Evolutionary conservation across 2,329 filamentous ascomycete species (phyloP).

Genomic region (Fonsecaea nubica): DNA sequence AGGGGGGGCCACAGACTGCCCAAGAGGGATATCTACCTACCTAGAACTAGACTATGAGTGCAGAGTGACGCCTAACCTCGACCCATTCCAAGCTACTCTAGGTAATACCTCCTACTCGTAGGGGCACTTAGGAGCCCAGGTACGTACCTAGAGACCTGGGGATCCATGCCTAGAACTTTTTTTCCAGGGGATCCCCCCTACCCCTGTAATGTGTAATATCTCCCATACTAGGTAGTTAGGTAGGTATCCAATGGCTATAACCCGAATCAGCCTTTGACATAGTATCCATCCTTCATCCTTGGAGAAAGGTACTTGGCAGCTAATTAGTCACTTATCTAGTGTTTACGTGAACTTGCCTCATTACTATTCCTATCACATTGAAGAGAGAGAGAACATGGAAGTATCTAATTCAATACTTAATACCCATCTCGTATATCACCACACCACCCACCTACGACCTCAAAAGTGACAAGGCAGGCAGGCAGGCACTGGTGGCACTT

Average conservation of each 20-base stretch:
- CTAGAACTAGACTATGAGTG: too few relatives aligned
- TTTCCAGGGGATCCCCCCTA: too few relatives aligned
- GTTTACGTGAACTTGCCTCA: slow-evolving; percentile 4
- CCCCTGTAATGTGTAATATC: neutral
- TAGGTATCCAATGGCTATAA: neutral
- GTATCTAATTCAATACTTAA: too few relatives aligned
- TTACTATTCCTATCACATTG: neutral
- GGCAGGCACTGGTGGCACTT: neutral
- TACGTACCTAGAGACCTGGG: neutral
- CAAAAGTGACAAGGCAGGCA: too few relatives aligned
- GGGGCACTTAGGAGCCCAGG: neutral
- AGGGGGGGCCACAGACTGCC: neutral
- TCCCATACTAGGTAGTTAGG: neutral
- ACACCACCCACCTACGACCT: too few relatives aligned
- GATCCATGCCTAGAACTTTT: neutral
- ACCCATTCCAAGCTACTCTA: too few relatives aligned
- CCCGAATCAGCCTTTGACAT: neutral
- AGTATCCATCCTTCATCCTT: neutral
- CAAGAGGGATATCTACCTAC: slow-evolving; percentile 6
- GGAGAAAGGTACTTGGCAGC: neutral
- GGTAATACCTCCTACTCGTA: too few relatives aligned
- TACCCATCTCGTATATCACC: too few relatives aligned
- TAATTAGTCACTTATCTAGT: neutral
- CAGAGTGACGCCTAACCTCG: too few relatives aligned
- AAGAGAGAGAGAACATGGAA: too few relatives aligned